Percentiles rank a stretch among this genome's conserved stretches.
phyloP scores from a whole-genome alignment of 495 filamentous ascomycete species.

The Hypoxylon lenormandii region DNA sequence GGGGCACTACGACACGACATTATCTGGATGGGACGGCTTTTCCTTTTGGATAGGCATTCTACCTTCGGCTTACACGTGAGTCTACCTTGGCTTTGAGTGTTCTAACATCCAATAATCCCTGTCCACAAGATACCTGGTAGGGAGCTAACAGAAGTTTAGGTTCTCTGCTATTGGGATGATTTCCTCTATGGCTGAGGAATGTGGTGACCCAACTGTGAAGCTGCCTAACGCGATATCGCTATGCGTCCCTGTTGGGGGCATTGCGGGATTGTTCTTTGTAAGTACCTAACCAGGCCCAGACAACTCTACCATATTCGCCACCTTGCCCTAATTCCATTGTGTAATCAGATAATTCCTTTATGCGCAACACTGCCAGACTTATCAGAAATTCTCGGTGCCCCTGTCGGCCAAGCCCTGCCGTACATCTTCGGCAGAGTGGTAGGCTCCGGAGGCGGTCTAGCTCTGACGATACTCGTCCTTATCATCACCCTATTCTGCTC shows the following conservation, averaged over 20 bases:
- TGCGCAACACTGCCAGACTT: slow-evolving; percentile 62
- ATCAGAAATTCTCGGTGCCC: slow-evolving; percentile 56
- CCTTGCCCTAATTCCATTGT: slow-evolving; percentile 7
- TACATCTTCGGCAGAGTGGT: slow-evolving; percentile 66
- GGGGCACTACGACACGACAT: slow-evolving; percentile 64
- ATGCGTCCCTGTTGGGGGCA: slow-evolving; percentile 68
- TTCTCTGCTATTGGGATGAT: slow-evolving; percentile 72
- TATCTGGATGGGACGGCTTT: slow-evolving; percentile 67
- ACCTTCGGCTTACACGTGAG: slow-evolving; percentile 64
- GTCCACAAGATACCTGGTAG: neutral
- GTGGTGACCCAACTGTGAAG: slow-evolving; percentile 67
- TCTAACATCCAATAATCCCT: neutral
- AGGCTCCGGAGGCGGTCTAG: slow-evolving; percentile 71
- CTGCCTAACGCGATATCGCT: slow-evolving; percentile 70
- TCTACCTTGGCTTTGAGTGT: neutral
- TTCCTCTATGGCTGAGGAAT: slow-evolving; percentile 68
- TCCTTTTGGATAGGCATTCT: slow-evolving; percentile 68
- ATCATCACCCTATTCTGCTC: slow-evolving; percentile 70
- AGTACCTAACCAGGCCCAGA: slow-evolving; percentile 57
- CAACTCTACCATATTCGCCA: neutral
- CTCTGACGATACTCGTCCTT: slow-evolving; percentile 74
- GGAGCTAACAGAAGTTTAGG: slow-evolving; percentile 19
- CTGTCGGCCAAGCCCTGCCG: slow-evolving; percentile 66
- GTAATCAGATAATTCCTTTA: slow-evolving; percentile 45
- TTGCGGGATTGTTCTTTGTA: slow-evolving; percentile 70